Base-by-base conservation (phyloP, 2,329 filamentous ascomycete genomes). In the Botryosphaeria dothidea region DNA sequence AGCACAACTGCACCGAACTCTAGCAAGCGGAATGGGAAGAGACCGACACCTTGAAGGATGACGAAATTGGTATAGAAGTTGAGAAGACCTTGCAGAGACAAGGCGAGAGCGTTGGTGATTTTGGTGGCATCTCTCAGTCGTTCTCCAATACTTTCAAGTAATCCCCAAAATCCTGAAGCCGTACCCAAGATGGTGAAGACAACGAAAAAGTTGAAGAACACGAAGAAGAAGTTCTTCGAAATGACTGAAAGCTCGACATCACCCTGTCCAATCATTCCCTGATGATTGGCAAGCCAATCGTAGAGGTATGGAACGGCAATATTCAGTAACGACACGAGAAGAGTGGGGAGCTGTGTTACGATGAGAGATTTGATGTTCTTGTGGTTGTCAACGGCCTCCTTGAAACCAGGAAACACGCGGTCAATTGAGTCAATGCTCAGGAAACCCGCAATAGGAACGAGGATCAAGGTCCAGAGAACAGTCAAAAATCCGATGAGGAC, bases 211-310 rank as follows among this genome's bases (percentile, higher is more conserved):
- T 99, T 99, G 86, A 99, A 98, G 79, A 99, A 99, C 9, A 91
- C 93, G 76, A 99, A 99, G 84, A 98, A 97, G 80, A 98, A 99
- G 78, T 98, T 99, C 81, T 99, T 99, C 62, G 92, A 97, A 69
- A 99, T 94, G 49, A 96, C 85, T 0, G 95, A 98, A 6, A 99
- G 84, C 77, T 98, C 95, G 23, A 99, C 89, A 67, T 99, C 95
- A 49, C 92, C 92, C 71, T 93, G 92, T 0, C 95, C 98, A 60
- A 97, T 92, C 89, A 96, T 96, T 56, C 95, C 95, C 80, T 99
- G 95, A 61, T 88, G 85, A 75, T 93, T 93, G 2, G 94, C 92
- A 11, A 99, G 85, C 82, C 89, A 97, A 71, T 96, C 93, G 80
- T 99, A 99, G 0, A 99, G 82, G 74, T 96, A 98, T 0, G 95